Base-by-base conservation (phyloP, 768 basidiomycete species). In the Phanerochaete sordida region DNA sequence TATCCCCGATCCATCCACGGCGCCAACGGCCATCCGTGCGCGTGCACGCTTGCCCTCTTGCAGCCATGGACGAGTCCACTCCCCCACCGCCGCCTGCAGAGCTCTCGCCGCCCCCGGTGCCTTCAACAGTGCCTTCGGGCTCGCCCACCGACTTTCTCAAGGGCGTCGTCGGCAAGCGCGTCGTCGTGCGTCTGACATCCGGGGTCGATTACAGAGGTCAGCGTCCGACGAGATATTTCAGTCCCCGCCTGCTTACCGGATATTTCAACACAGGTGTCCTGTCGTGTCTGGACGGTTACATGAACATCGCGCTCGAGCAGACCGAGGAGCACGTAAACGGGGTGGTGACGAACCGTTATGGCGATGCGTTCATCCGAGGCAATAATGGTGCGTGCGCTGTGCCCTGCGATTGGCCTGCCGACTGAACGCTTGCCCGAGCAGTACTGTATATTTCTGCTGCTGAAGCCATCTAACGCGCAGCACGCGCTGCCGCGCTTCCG, bases 251-350 rank as follows among this genome's bases (percentile, higher is more conserved):
- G 27, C 21, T 31, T n/a, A 54, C 31, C 30, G 21, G 33, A 26
- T 13, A 3, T 24, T 39, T 57, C 9, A 8, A 28, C 28, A 5
- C 31, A 98, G 96, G 96, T 21, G 81, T 95, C 2, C 76, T 99
- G 15, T 95, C 94, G 2, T 98, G 97, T 69, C 81, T 98, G 24
- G 97, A 98, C 74, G 95, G 95, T 0, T 98, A 97, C 74, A 98
- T 99, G 97, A 98, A 98, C 75, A 96, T 98, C 52, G 97, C 94
- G 15, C 76, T 98, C 35, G 97, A 99, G 75, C 92, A 97, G 73
- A 97, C 95, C 2, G 94, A 97, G 75, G 97, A 99, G 74, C 86
- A 95, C 72, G 92, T 95, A 11, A 88, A 91, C 63, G 95, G 95
- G 3, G 67, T 74, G n/a, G 81, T 91, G 50, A 95, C 91, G 33